Conservation (phyloP, 1,284 basidiomycete genomes). For the Retiboletus flavoniger region DNA sequence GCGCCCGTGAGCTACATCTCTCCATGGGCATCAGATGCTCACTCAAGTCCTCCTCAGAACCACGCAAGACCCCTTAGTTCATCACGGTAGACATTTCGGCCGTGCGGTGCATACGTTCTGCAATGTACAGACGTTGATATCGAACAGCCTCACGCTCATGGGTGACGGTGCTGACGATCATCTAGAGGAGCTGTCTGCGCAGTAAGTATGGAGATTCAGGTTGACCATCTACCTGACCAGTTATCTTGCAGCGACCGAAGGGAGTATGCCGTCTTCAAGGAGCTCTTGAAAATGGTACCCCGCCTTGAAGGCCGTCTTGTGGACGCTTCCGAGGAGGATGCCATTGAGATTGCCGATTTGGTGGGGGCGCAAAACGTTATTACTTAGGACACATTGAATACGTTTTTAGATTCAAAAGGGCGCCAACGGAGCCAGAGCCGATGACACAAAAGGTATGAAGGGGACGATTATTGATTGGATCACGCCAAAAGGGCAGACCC, state of each 20-base stretch:
- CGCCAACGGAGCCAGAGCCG: background rate
- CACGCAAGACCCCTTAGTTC: background rate
- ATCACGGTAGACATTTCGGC: background rate
- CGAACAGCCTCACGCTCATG: background rate
- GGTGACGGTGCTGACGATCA: background rate
- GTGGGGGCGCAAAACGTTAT: background rate
- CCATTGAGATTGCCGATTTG: background rate
- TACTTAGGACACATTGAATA: too few species aligned
- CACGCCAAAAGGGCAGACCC: background rate
- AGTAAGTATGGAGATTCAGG: background rate
- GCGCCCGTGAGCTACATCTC: background rate
- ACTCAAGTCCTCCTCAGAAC: background rate
- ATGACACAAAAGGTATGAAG: constrained; percentile 1
- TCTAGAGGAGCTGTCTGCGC: background rate
- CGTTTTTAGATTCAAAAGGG: background rate
- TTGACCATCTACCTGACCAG: too few species aligned
- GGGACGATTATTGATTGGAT: background rate
- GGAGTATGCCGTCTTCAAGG: background rate
- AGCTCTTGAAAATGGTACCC: background rate
- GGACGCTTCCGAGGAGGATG: background rate
- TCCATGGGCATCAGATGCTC: background rate
- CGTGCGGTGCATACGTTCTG: background rate
- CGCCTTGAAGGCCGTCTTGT: background rate
- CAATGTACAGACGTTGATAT: background rate
- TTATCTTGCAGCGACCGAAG: background rate